phyloP scores from a whole-genome alignment of 306 rosid species.

The Sphenostylis stenocarpa region DNA sequence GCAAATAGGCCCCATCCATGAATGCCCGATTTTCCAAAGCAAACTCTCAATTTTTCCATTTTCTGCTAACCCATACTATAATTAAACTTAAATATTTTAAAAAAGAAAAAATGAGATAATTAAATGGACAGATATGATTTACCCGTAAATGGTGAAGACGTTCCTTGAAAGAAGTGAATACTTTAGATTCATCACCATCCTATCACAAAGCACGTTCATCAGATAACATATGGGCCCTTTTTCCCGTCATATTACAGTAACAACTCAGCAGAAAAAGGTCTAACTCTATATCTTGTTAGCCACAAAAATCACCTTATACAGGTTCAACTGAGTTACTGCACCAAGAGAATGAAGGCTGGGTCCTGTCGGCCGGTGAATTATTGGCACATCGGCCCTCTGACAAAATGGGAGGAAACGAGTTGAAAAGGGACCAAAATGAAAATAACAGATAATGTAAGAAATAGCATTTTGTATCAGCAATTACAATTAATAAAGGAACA shows the following conservation, averaged over 20 bases:
- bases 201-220: constrained; percentile 39
- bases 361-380: constrained; percentile 74
- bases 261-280: constrained; percentile 24
- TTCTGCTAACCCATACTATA: constrained; percentile 48
- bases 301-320: constrained; percentile 50
- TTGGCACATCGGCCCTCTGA: constrained; percentile 63
- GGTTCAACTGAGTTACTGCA: constrained; percentile 55
- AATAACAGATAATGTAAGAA: neutral
- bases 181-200: constrained; percentile 65
- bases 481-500: constrained; percentile 26
- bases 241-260: constrained; percentile 6
- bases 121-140: constrained; percentile 33
- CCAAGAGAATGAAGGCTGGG: constrained; percentile 70
- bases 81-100: neutral
- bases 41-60: constrained; percentile 70
- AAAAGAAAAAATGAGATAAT: neutral
- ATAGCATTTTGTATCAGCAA: neutral
- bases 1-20: constrained; percentile 99
- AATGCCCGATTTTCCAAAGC: constrained; percentile 98
- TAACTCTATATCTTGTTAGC: constrained; percentile 9
- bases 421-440: constrained; percentile 25
- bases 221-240: constrained; percentile 23
- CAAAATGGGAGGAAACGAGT: constrained; percentile 25
- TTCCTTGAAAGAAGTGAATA: constrained; percentile 79
- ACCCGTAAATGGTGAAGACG: constrained; percentile 82